Evolutionary conservation across 495 filamentous ascomycete genomes (phyloP), one percentile per base, ranked within the genome.

Genomic region (Trichoderma erinaceum): DNA sequence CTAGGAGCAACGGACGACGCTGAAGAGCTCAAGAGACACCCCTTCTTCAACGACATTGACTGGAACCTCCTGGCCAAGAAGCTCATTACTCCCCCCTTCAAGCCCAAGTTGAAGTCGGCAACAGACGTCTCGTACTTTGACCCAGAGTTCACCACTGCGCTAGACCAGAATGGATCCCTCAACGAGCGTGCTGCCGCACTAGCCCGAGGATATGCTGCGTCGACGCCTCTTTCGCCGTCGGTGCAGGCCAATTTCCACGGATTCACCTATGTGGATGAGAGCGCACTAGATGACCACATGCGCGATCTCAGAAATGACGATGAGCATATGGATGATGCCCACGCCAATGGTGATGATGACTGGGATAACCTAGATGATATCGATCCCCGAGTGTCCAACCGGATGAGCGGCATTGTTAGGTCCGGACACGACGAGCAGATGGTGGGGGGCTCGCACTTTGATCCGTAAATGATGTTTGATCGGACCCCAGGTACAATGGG

Each of bases 201-300:
- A 66, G 89, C 91, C 32, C 82, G 87, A 43, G 90, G 92, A 72
- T 83, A 85, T 67, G 86, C 90, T 32, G 91, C 90, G 8, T 93
- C 89, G 21, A 98, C 95, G 0, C 95, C 95, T 0, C 79, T 99
- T 18, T 96, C 91, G 2, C 95, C 96, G 3, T 92, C 91, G 15
- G 92, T 97, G 81, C 95, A 99, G 75, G 95, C 94, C 67, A 97
- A 97, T 73, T 99, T 99, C 83, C 90, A 93, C 71, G 95, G 95
- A 32, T 99, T 99, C 77, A 99, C 95, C 0, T 99, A 96, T 74
- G 96, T 98, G 6, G 96, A 98, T 73, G 96, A 99, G 78, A 97
- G 92, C 73, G 89, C 91, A 25, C 91, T 99, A 67, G 93, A 98
- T 58, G 92, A 96, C 56, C 91, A 97, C 69, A 91, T 96, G 79